phyloP scores from a whole-genome alignment of 1,284 basidiomycete species.

The Ceratobasidium sp. region DNA sequence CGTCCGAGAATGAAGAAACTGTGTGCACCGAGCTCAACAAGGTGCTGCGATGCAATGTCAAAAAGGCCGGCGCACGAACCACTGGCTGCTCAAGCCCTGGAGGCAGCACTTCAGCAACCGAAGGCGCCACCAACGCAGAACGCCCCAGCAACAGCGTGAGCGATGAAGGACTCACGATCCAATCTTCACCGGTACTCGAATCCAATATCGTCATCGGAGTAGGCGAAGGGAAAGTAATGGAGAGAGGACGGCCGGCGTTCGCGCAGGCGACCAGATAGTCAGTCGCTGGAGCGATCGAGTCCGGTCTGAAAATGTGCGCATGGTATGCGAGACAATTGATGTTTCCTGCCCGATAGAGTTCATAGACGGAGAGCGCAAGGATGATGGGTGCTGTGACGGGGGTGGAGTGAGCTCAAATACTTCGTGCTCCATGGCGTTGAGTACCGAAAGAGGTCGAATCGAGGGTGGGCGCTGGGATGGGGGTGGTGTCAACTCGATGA shows the following conservation, averaged over 20 bases:
- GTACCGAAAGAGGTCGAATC: not conserved
- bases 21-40: constrained; percentile 27
- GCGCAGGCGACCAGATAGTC: constrained; percentile 11
- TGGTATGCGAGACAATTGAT: constrained; percentile 18
- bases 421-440: not conserved
- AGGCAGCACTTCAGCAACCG: constrained; percentile 31
- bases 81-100: constrained; percentile 9
- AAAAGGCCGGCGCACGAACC: not conserved
- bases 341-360: constrained; percentile 34
- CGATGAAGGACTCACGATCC: constrained; percentile 35
- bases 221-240: constrained; percentile 29
- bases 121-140: not conserved
- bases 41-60: constrained; percentile 8
- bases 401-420: constrained; percentile 7
- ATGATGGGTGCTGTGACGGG: constrained; percentile 25
- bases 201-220: constrained; percentile 34
- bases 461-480: constrained; percentile 22
- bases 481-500: constrained; percentile 9
- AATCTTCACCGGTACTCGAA: constrained; percentile 22
- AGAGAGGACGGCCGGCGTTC: constrained; percentile 1
- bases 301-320: constrained; percentile 20
- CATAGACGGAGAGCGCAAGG: constrained; percentile 22
- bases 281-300: constrained; percentile 2
- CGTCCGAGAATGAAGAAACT: constrained; percentile 28
- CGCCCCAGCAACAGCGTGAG: constrained; percentile 25